Evolutionary conservation across 768 basidiomycete species (phyloP).

Genomic region (Calocybe gangraenosa): DNA sequence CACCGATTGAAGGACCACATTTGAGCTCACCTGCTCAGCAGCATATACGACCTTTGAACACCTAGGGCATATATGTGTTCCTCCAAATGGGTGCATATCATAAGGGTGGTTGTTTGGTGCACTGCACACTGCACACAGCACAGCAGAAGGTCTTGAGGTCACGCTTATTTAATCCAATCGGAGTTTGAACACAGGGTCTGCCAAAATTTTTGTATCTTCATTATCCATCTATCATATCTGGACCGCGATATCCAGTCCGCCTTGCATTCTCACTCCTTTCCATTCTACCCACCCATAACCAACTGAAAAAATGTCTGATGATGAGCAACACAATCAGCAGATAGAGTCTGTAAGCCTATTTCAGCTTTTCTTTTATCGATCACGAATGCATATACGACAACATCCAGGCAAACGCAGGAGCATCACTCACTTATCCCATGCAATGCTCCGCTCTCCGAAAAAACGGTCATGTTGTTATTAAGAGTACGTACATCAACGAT

Average conservation of each 20-base stretch:
- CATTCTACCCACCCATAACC: constrained; percentile 16
- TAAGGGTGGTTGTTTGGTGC: not conserved
- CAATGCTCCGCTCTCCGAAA: constrained; percentile 97
- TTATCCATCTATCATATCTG: constrained; percentile 18
- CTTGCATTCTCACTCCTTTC: constrained; percentile 22
- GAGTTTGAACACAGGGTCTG: constrained; percentile 14
- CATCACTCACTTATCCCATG: constrained; percentile 79
- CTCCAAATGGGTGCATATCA: constrained; percentile 69
- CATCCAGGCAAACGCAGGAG: constrained; percentile 62
- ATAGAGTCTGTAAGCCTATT: constrained; percentile 67
- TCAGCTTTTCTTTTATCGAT: constrained; percentile 8
- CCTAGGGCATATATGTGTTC: constrained; percentile 66
- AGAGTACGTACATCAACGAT: constrained; percentile 42
- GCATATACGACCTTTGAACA: constrained; percentile 80
- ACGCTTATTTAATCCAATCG: constrained; percentile 20
- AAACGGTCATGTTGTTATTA: constrained; percentile 94
- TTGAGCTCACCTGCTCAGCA: constrained; percentile 69
- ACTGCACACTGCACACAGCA: not conserved
- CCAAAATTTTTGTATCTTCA: constrained; percentile 20
- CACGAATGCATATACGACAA: constrained; percentile 4
- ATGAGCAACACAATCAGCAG: constrained; percentile 80
- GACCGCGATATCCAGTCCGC: constrained; percentile 15
- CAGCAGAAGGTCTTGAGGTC: not conserved
- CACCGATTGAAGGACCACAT: not conserved
- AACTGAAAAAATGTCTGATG: constrained; percentile 72